Evolutionary conservation across 345 rosid species (phyloP).

Genomic region (Lepidium africanum): DNA sequence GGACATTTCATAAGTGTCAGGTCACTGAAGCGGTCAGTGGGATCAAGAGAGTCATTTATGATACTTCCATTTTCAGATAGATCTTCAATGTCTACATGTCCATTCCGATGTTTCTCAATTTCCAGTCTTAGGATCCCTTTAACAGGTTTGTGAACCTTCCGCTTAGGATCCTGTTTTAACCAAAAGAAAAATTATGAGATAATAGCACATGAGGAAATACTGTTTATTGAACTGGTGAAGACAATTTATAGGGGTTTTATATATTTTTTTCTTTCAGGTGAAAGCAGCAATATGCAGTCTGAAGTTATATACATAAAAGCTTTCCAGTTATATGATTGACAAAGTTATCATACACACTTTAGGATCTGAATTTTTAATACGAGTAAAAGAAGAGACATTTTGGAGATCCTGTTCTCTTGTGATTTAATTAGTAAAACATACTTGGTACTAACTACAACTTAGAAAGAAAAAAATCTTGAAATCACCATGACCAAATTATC

Average conservation of each 20-base stretch:
- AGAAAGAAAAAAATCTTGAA: not conserved
- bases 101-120: constrained; percentile 87
- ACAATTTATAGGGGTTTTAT: not conserved
- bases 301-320: not conserved
- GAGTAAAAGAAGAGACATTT: not conserved
- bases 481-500: not conserved
- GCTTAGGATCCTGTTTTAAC: constrained; percentile 70
- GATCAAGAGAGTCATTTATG: constrained; percentile 79
- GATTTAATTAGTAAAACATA: not conserved
- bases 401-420: not conserved
- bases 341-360: not conserved
- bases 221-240: not conserved
- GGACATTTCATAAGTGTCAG: constrained; percentile 52
- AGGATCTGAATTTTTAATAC: not conserved
- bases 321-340: not conserved
- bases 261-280: constrained; percentile 9
- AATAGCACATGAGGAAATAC: not conserved
- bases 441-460: constrained; percentile 3
- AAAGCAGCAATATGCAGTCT: not conserved
- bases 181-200: constrained; percentile 3
- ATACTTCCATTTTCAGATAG: constrained; percentile 80
- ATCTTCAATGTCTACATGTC: constrained; percentile 63
- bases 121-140: constrained; percentile 82
- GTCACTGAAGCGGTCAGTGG: constrained; percentile 48
- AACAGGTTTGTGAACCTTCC: constrained; percentile 92